Base-by-base conservation (phyloP, 2,329 filamentous ascomycete species). In the Teratosphaeria gauchensis region DNA sequence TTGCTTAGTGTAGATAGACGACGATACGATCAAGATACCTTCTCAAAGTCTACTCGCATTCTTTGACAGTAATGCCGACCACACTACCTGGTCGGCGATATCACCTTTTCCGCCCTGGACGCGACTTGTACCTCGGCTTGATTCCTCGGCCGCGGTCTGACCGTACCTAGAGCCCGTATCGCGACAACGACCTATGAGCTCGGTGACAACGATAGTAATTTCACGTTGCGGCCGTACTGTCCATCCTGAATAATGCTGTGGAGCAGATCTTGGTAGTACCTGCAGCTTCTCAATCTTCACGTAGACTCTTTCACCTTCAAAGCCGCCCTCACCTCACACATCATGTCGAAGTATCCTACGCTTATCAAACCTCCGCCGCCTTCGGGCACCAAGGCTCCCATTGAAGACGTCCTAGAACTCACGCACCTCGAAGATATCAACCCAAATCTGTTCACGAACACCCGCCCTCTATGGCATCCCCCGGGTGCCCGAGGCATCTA, bases 391-490 rank as follows among this genome's bases (percentile, higher is more conserved):
- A 89, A 89, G 74, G 86, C 90, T 30, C 81, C 84, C 14, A 95
- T 97, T 62, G 92, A 97, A 76, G 92, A 95, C 74, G 86, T 89
- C 54, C 82, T 96, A 58, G 91, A 96, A 69, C 80, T 96, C 66
- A 94, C 88, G 3, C 88, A 90, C 64, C 80, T 96, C 56, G 79
- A 79, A 57, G 86, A 88, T 62, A 84, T 94, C 63, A 87, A 88
- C 52, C 87, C 87, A 59, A 88, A 96, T 72, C 86, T 97, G 66
- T 99, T 94, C 78, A 97, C 94, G 58, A 99, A 99, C 73, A 89
- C 91, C 2, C 88, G 91, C 42, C 88, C 88, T 24, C 82, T 94
- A 62, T 97, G 92, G 92, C 92, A 95, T 67, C 94, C 94, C 0
- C 87, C 89, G 0, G 91, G 90, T 21, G 94, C 94, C 2, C 85